phyloP scores from a whole-genome alignment of 371 early-diverging fungal species.

The Mortierella sp. region DNA sequence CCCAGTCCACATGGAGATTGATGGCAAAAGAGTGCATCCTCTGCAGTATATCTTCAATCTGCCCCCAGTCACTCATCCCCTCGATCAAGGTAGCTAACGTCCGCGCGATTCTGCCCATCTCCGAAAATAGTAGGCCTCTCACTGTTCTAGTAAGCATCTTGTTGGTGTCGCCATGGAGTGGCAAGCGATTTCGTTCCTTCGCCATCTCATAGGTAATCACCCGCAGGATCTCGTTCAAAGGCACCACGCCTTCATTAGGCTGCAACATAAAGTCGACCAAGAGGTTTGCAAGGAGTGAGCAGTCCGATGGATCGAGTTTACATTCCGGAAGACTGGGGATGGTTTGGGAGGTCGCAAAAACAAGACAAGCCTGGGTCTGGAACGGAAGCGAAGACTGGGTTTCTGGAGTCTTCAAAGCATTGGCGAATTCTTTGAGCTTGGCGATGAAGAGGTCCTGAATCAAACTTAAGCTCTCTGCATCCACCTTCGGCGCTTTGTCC shows the following conservation, averaged over 20 bases:
- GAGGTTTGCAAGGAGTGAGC: conserved; percentile 23
- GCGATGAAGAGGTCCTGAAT: conserved; percentile 45
- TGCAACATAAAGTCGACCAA: conserved; percentile 32
- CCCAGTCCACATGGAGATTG: conserved; percentile 50
- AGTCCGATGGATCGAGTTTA: conserved; percentile 29
- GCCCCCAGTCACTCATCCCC: conserved; percentile 26
- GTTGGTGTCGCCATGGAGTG: conserved; percentile 18
- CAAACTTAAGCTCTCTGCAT: conserved; percentile 37
- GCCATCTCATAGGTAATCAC: conserved; percentile 29
- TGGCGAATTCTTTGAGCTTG: conserved; percentile 13
- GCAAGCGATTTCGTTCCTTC: conserved; percentile 14
- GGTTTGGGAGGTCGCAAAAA: conserved; percentile 43
- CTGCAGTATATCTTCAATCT: conserved; percentile 23
- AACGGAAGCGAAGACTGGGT: conserved; percentile 3
- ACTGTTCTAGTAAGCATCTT: conserved; percentile 21
- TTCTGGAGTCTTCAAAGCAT: conserved; percentile 5
- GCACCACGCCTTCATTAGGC: conserved; percentile 35
- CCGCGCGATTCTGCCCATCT: conserved; percentile 50
- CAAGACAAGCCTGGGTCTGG: conserved; percentile 36
- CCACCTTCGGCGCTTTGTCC: conserved; percentile 43
- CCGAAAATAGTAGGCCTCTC: conserved; percentile 30
- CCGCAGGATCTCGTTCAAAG: conserved; percentile 38
- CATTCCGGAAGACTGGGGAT: conserved; percentile 42
- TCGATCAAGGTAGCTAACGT: conserved; percentile 43
- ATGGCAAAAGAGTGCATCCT: conserved; percentile 45